phyloP scores from a whole-genome alignment of 495 filamentous ascomycete genomes.

The Neurospora sp. region DNA sequence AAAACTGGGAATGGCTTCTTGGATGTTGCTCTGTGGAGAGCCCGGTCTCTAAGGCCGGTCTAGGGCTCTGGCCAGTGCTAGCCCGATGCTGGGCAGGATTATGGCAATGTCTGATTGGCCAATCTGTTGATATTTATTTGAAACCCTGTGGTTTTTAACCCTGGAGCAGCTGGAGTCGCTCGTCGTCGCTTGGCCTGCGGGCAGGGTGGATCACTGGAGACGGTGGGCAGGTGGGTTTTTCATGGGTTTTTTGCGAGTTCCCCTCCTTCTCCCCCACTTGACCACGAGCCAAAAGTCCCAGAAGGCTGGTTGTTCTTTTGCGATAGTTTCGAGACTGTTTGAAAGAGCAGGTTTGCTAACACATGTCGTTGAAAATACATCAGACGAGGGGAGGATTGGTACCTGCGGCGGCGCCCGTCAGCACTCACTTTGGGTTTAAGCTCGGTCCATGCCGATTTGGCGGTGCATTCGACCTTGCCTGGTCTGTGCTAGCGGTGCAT shows the following conservation, averaged over 20 bases:
- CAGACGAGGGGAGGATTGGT: background rate
- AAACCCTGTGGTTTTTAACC: background rate
- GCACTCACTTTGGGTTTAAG: background rate
- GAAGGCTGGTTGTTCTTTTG: background rate
- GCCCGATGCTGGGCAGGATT: background rate
- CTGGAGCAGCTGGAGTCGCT: background rate
- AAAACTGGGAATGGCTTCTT: background rate
- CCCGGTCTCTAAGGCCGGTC: background rate
- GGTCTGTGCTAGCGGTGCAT: background rate
- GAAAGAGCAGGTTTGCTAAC: background rate
- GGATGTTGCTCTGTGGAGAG: background rate
- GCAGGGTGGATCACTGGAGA: background rate
- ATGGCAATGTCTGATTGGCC: background rate
- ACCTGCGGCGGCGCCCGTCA: background rate
- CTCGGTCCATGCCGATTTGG: background rate
- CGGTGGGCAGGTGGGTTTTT: background rate
- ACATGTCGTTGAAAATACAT: background rate
- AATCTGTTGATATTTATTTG: background rate
- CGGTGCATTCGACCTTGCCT: background rate
- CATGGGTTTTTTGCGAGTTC: background rate
- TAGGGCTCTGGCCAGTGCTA: background rate
- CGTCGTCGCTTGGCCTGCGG: background rate
- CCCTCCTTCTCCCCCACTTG: background rate
- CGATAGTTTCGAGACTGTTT: background rate
- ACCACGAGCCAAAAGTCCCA: background rate